phyloP scores from a whole-genome alignment of 2,329 filamentous ascomycete species.

The Zymoseptoria tritici region DNA sequence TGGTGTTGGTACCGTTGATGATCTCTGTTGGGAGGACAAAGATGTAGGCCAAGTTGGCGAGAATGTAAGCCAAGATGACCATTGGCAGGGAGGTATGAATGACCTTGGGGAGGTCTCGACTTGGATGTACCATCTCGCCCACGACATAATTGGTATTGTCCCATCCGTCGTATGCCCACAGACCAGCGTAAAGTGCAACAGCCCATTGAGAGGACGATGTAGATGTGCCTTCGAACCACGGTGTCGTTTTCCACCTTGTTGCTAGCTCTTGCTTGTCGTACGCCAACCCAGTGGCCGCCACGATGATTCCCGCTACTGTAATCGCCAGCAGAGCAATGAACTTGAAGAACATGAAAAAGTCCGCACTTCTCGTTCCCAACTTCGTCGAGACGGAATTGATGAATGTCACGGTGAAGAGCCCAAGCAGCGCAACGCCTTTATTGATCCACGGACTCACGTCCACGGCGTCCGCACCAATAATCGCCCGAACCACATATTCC shows the following conservation, averaged over 20 bases:
- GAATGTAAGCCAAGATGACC: slow-evolving; percentile 81
- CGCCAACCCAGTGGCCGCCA: slow-evolving; percentile 77
- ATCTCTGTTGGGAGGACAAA: slow-evolving; percentile 74
- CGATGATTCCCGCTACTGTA: slow-evolving; percentile 79
- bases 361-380: slow-evolving; percentile 77
- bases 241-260: slow-evolving; percentile 69
- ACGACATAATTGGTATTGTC: slow-evolving; percentile 99
- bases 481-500: slow-evolving; percentile 86
- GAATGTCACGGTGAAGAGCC: slow-evolving; percentile 67
- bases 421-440: slow-evolving; percentile 75
- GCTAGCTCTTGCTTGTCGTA: slow-evolving; percentile 57
- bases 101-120: slow-evolving; percentile 81
- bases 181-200: slow-evolving; percentile 84
- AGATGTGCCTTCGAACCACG: slow-evolving; percentile 82
- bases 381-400: slow-evolving; percentile 89
- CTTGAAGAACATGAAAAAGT: slow-evolving; percentile 95
- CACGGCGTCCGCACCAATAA: slow-evolving; percentile 78
- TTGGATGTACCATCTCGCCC: slow-evolving; percentile 89
- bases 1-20: slow-evolving; percentile 84
- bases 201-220: slow-evolving; percentile 79
- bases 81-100: slow-evolving; percentile 95
- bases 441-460: slow-evolving; percentile 79
- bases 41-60: slow-evolving; percentile 91
- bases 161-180: slow-evolving; percentile 99
- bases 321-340: slow-evolving; percentile 84